Percentiles rank a stretch among this genome's conserved stretches.
Evolutionary conservation across 2,329 filamentous ascomycete species (phyloP).

Genomic region (Fusarium piperis): DNA sequence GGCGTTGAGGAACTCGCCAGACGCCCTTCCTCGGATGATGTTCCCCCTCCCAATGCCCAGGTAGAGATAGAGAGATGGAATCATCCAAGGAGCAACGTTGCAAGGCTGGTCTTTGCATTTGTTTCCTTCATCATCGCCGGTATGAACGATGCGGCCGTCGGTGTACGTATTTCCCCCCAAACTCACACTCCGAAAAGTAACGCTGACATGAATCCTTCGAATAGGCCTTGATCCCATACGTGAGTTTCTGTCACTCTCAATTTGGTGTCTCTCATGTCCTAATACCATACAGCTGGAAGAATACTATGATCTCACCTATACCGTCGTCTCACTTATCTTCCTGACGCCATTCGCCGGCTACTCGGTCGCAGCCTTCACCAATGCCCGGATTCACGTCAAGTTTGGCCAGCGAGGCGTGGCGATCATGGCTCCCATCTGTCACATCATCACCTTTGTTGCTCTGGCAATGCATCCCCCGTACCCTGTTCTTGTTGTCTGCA

Average conservation of each 20-base stretch:
- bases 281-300: conserved; percentile 60
- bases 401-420: conserved; percentile 75
- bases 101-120: conserved; percentile 56
- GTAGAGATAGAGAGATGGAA: conserved; percentile 49
- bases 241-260: background rate
- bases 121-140: conserved; percentile 69
- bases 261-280: background rate
- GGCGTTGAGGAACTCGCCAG: background rate
- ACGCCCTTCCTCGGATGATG: conserved; percentile 5
- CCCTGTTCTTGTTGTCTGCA: conserved; percentile 69
- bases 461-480: conserved; percentile 71
- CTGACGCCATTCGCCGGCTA: conserved; percentile 72
- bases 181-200: rapidly evolving
- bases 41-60: conserved; percentile 42
- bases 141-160: conserved; percentile 70
- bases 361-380: conserved; percentile 67
- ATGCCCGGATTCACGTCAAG: conserved; percentile 67
- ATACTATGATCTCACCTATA: conserved; percentile 69
- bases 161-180: conserved; percentile 52
- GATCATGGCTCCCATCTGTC: conserved; percentile 67
- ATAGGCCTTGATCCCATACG: conserved; percentile 41
- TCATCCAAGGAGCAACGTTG: conserved; percentile 46
- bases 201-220: background rate
- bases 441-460: conserved; percentile 69
- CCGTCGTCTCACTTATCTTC: conserved; percentile 70